Evolutionary conservation across 805 yeast species (phyloP).

Genomic region (Danielozyma ontarioensis): DNA sequence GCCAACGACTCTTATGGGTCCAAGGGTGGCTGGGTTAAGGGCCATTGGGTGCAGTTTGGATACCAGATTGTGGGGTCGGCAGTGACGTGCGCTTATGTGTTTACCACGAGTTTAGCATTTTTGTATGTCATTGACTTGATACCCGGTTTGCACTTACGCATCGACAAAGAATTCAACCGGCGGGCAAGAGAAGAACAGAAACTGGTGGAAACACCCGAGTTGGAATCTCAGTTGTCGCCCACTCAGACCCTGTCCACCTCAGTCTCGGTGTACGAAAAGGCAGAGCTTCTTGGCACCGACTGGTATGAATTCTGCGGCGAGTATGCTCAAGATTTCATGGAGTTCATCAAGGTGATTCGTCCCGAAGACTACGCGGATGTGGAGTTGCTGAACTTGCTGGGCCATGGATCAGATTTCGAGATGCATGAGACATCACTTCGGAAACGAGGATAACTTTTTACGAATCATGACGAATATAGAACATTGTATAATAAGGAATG

Average conservation of each 20-base stretch:
- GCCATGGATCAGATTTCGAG: conserved; percentile 5
- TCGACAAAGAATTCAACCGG: conserved; percentile 34
- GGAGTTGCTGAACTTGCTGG: conserved; percentile 2
- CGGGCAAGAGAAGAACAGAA: conserved; percentile 15
- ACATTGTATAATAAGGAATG: too few relatives aligned
- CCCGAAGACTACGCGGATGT: conserved; percentile 31
- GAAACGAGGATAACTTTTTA: too few relatives aligned
- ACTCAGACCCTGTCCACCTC: too few relatives aligned
- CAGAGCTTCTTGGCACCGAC: conserved; percentile 35
- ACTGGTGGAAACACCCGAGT: conserved; percentile 1
- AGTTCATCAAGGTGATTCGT: conserved; percentile 29
- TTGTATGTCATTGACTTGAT: conserved; percentile 32
- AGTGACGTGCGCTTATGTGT: conserved; percentile 30
- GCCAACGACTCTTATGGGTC: conserved; percentile 27
- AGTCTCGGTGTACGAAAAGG: conserved; percentile 15
- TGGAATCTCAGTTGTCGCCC: too few relatives aligned
- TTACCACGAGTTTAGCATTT: conserved; percentile 25
- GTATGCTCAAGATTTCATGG: conserved; percentile 35
- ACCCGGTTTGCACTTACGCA: conserved; percentile 38
- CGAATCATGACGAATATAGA: too few relatives aligned
- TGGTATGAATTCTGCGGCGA: conserved; percentile 37
- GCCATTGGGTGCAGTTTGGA: conserved; percentile 37
- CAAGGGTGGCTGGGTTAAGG: conserved; percentile 37
- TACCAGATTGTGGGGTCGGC: conserved; percentile 35
- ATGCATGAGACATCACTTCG: too few relatives aligned